Evolutionary conservation across 2,329 filamentous ascomycete genomes (phyloP).

Genomic region (Mycocentrospora acerina): DNA sequence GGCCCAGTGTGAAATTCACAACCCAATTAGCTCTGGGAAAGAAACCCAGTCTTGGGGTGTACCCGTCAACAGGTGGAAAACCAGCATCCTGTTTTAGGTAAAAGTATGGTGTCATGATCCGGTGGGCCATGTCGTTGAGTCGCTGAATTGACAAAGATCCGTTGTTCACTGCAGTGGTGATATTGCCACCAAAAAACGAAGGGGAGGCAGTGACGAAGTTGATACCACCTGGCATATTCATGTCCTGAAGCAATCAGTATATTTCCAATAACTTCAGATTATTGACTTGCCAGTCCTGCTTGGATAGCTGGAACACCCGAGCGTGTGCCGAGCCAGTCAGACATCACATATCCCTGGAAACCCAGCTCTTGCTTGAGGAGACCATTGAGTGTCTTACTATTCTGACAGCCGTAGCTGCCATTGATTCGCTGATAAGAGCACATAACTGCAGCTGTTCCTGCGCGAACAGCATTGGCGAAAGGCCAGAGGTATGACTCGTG

Average conservation of each 20-base stretch:
- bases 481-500: constrained; percentile 69
- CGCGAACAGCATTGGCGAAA: constrained; percentile 62
- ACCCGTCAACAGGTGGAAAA: constrained; percentile 42
- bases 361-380: constrained; percentile 55
- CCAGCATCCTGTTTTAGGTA: constrained; percentile 45
- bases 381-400: constrained; percentile 49
- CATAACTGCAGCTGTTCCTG: constrained; percentile 63
- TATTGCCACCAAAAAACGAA: constrained; percentile 49
- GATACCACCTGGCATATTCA: constrained; percentile 47
- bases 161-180: constrained; percentile 44
- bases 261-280: no score
- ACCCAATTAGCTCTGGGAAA: no score
- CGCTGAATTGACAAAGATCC: constrained; percentile 44
- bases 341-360: constrained; percentile 51
- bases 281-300: no score
- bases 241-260: no score
- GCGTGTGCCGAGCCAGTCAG: constrained; percentile 49
- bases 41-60: constrained; percentile 29
- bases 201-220: constrained; percentile 26
- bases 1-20: constrained; percentile 38
- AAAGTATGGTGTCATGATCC: constrained; percentile 51
- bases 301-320: constrained; percentile 48
- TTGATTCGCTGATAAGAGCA: constrained; percentile 51
- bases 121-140: constrained; percentile 50
- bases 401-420: constrained; percentile 40